Conservation (phyloP, 2,329 filamentous ascomycete species). For the Colletotrichum tamarilloi region DNA sequence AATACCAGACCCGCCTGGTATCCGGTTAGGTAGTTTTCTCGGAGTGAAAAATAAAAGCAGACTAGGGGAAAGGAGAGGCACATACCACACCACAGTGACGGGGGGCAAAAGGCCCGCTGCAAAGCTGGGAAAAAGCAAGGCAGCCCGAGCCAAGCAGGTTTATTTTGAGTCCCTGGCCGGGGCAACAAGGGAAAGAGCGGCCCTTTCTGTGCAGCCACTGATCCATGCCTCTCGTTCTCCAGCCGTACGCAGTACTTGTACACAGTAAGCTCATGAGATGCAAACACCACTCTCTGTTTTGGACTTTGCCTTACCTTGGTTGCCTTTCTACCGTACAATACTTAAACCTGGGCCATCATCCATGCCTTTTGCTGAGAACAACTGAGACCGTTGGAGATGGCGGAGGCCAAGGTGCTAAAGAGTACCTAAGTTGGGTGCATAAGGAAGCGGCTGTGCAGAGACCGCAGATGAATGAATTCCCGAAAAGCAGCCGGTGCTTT, state of each 20-base stretch:
- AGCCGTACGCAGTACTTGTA: too few relatives aligned
- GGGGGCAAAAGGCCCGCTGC: too few relatives aligned
- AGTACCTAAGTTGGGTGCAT: background rate
- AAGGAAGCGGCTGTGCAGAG: slow-evolving; percentile 3
- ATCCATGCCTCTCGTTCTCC: too few relatives aligned
- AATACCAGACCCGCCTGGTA: background rate
- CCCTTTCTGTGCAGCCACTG: background rate
- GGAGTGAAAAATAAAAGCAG: too few relatives aligned
- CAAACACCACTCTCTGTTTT: background rate
- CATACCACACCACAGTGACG: too few relatives aligned
- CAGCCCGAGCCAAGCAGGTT: background rate
- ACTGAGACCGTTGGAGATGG: background rate
- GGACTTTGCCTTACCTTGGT: background rate
- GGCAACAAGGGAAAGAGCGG: background rate
- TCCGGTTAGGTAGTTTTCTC: too few relatives aligned
- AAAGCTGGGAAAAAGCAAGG: background rate
- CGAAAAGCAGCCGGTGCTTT: slow-evolving; percentile 11
- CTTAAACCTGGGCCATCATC: background rate
- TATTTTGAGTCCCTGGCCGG: background rate
- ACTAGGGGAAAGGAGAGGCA: too few relatives aligned
- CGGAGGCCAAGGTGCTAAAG: background rate
- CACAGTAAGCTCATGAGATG: too few relatives aligned
- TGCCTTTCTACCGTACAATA: background rate
- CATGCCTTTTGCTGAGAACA: background rate
- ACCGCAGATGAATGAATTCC: background rate